Evolutionary conservation across 352 stramenopile genomes (phyloP), one percentile per base, ranked within the genome.

Genomic region (Globisporangium echinulatum): DNA sequence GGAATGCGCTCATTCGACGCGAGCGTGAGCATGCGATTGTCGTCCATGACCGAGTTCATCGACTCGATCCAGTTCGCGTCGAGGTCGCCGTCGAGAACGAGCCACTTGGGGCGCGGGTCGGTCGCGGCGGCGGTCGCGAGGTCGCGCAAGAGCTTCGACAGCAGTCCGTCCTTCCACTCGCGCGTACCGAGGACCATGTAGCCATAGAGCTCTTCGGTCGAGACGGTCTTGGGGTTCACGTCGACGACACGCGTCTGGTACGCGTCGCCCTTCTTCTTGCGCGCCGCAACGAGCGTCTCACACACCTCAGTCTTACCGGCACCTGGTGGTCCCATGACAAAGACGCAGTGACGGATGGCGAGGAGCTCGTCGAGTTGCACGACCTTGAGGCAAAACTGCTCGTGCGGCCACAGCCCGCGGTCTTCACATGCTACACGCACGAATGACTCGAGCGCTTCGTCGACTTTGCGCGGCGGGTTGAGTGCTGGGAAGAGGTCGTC

Each of bases 1-100:
- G 93, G 94, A 63, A 98, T 98, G 38, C 96, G 87, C 64, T 98
- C 96, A 63, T 98, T 98, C 2, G 91, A 98, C 4, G 92, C 93
- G 39, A 94, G 74, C 4, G 84, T 94, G 33, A 96, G 69, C 79
- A 87, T 92, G 57, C 92, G 94, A 66, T 94, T 96, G 69, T 96
- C 85, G 59, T 96, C 86, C 84, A 96, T 93, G 46, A 94, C 85
- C 13, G 79, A 90, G 70, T 96, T 96, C 85, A 96, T 94, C n/a
- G 77, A 88, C 57, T 94, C 85, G 52, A 94, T 92, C 85, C 85
- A 94, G 67, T 92, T 92, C 9, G 85, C 85, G 52, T 94, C 85
- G 25, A 94, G 50, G 54, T 92, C 85, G 10, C 85, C 96, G 64
- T 98, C 96, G n/a, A 98, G 69, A 8, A 98, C 77, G 61, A 98